Base-by-base conservation (phyloP, 2,329 filamentous ascomycete genomes). In the Claviceps capensis region DNA sequence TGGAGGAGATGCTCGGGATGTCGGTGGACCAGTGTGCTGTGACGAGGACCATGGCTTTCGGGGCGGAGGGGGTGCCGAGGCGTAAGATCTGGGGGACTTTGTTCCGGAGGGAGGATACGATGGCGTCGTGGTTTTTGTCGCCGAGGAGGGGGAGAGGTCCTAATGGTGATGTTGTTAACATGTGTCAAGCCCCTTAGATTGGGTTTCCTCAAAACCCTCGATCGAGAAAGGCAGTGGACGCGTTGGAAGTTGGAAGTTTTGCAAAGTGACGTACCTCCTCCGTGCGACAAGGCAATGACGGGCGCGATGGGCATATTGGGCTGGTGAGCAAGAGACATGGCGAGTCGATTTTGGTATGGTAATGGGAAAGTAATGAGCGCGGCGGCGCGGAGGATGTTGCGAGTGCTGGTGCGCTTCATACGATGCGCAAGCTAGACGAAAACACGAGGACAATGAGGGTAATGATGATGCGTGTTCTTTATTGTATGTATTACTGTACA, bases 131-230 rank as follows among this genome's bases (percentile, higher is more conserved):
- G 6, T 56, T 60, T 0, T 77, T 75, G 60, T 82, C 78, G 54
- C 72, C 72, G 5, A 83, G 67, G 17, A 81, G 52, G 4, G 79
- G 79, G 70, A 82, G 69, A 2, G 79, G 79, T 1, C 79, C 73
- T 72, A 16, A n/a, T 6, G 14, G 14, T 5, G 6, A 40, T 6
- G 14, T 26, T 30, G 9, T 30, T 30, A 30, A 4, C 26, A 4
- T 26, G 23, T 30, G 26, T 30, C 26, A 30, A 30, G 9, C 3
- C 26, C 26, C 8, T 30, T 2, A 30, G 26, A 9, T 30, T 30
- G 3, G 26, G 26, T 8, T 30, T 30, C 9, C 8, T 30, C 26
- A 4, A 22, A 4, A 4, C 22, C 22, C 4, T 4, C 22, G 22
- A 22, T 22, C 22, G 3, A 30, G 26, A 8, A 30, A 30, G 9